Base-by-base conservation (phyloP, 768 basidiomycete species). In the Amanita rimosa region DNA sequence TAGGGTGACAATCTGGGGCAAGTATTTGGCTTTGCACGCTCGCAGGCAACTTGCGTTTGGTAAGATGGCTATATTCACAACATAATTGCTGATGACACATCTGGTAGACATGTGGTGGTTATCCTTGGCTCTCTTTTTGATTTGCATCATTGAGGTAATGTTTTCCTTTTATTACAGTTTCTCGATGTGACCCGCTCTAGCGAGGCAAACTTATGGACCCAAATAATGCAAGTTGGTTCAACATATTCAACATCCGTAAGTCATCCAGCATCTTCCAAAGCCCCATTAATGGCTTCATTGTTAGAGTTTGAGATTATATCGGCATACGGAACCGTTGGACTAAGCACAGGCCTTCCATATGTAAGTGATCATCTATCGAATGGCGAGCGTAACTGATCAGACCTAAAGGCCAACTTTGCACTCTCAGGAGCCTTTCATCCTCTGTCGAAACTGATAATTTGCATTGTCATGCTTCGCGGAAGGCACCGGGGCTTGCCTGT, bases 41-140 rank as follows among this genome's bases (percentile, higher is more conserved):
- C 76, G 88, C 41, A 77, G 74, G 55, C 95, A 99, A 60, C 78
- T 99, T 50, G 87, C 94, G 2, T 97, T 96, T 54, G 91, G 89
- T 87, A 54, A 49, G 75, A 58, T 22, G 10, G 45, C 21, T 41
- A 22, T 44, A 27, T 38, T 45, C 46, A n/a, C 6, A 17, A 10
- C n/a, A 4, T 16, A 16, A 26, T 2, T 14, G 46, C n/a, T 29
- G n/a, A 24, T 16, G 27, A 27, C 6, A 29, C 11, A 45, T 36
- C 42, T 13, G n/a, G 49, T 6, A 92, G 94, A 96, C 64, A 91
- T 97, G 78, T 96, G 94, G 95, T 96, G 92, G 92, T 64, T 98
- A 17, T 85, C 71, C 0, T 62, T 90, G 10, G 91, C 89, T 0
- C 64, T 97, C 10, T 92, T 93, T 65, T 63, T 96, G 1, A 71